Conservation (phyloP, 306 rosid genomes). For the Cicer bijugum region DNA sequence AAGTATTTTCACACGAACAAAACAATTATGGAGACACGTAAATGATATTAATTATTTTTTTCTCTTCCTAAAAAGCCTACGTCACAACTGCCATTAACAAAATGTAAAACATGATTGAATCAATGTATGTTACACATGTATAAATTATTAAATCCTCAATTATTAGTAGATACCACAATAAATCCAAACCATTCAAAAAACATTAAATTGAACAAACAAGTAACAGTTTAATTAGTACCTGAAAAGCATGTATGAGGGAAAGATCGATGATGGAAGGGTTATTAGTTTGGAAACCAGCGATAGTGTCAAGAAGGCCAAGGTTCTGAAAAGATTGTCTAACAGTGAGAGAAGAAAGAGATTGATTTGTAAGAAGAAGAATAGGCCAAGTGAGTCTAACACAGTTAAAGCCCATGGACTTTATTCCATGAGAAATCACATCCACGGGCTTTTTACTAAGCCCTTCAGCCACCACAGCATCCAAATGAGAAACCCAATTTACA, state of each 20-base stretch:
- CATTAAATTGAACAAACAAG: no score
- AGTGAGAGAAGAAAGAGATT: constrained; percentile 64
- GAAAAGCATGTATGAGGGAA: constrained; percentile 68
- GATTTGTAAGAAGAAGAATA: constrained; percentile 56
- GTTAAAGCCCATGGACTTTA: constrained; percentile 75
- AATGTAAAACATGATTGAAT: no score
- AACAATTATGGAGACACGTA: no score
- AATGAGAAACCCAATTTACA: constrained; percentile 85
- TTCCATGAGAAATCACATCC: constrained; percentile 57
- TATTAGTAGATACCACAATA: no score
- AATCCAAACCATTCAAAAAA: no score
- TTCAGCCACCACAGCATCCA: constrained; percentile 75
- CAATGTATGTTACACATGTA: no score
- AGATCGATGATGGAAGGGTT: constrained; percentile 80
- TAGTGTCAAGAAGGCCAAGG: constrained; percentile 49
- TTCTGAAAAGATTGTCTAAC: constrained; percentile 74
- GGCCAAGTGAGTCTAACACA: constrained; percentile 98
- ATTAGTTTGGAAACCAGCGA: constrained; percentile 68
- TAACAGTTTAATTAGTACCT: constrained; percentile 47
- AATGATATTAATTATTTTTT: no score
- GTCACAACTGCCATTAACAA: no score
- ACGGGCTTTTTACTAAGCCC: constrained; percentile 83
- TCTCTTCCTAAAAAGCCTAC: no score
- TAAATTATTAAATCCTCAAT: no score
- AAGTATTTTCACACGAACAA: no score